Conservation (phyloP, 352 stramenopile species). For the Thraustochytrium sp. region DNA sequence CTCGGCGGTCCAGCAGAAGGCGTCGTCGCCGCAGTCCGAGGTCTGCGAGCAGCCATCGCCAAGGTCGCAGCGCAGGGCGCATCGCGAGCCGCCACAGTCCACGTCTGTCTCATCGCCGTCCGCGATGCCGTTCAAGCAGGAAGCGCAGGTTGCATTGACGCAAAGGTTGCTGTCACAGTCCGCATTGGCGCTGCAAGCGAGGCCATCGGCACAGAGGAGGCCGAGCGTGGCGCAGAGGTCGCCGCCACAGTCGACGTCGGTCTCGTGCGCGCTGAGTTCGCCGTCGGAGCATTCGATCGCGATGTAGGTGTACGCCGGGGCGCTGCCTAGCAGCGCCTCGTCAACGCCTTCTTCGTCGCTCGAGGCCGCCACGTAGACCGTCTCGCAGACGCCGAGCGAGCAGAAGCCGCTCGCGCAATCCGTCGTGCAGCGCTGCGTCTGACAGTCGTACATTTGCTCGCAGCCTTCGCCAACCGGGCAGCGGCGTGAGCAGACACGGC, state of each 20-base stretch:
- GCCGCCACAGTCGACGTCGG: conserved; percentile 37
- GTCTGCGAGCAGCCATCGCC: neutral
- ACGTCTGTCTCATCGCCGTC: conserved; percentile 46
- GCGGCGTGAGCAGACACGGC: conserved; percentile 1
- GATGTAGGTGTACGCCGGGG: conserved; percentile 8
- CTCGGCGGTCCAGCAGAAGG: conserved; percentile 26
- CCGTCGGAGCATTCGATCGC: conserved; percentile 37
- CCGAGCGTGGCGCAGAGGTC: conserved; percentile 13
- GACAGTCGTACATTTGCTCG: conserved; percentile 36
- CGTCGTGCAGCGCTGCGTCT: neutral
- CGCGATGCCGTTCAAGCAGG: conserved; percentile 37
- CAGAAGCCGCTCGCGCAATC: neutral
- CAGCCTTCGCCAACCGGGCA: conserved; percentile 12
- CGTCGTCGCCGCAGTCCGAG: neutral
- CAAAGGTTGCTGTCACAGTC: conserved; percentile 33
- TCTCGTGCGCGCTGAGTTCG: conserved; percentile 17
- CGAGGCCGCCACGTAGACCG: neutral
- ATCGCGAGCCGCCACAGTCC: conserved; percentile 23
- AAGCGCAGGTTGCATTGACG: neutral
- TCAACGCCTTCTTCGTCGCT: neutral
- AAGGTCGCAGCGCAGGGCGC: neutral
- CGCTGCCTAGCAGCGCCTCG: neutral
- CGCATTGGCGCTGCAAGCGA: neutral
- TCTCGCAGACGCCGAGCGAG: neutral
- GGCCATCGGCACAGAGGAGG: neutral